These are phyloP conservation scores for Eucalyptus virginea DNA, from an alignment of 345 rosid genomes.

Conservation along the genomic window DNA sequence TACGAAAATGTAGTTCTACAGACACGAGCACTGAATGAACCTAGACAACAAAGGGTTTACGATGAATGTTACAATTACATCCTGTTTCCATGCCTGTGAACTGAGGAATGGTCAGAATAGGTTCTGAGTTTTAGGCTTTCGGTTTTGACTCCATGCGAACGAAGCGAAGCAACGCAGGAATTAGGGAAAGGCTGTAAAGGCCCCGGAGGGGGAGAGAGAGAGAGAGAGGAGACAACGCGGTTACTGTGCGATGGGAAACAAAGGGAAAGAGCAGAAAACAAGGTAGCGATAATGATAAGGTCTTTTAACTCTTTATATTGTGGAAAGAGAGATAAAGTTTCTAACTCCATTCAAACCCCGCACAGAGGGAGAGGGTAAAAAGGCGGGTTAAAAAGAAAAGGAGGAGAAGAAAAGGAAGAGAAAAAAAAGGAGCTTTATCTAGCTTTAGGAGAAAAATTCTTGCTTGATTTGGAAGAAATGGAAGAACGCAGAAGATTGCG, in stretches of 20 bases:
- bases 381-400: background rate
- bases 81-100: background rate
- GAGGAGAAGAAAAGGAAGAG: background rate
- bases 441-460: background rate
- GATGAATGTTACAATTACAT: background rate
- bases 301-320: background rate
- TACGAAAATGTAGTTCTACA: background rate
- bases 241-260: background rate
- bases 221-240: background rate
- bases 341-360: background rate
- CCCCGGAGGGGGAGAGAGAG: background rate
- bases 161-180: background rate
- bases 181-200: background rate
- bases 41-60: background rate
- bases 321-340: background rate
- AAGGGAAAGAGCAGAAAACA: background rate
- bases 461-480: background rate
- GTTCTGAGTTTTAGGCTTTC: background rate
- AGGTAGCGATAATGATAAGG: background rate
- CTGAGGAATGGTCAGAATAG: background rate
- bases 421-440: background rate
- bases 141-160: background rate
- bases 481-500: background rate
- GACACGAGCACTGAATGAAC: background rate
- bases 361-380: background rate